Evolutionary conservation across 1,139 yeast genomes (phyloP).

Genomic region (Yamadazyma mexicana): DNA sequence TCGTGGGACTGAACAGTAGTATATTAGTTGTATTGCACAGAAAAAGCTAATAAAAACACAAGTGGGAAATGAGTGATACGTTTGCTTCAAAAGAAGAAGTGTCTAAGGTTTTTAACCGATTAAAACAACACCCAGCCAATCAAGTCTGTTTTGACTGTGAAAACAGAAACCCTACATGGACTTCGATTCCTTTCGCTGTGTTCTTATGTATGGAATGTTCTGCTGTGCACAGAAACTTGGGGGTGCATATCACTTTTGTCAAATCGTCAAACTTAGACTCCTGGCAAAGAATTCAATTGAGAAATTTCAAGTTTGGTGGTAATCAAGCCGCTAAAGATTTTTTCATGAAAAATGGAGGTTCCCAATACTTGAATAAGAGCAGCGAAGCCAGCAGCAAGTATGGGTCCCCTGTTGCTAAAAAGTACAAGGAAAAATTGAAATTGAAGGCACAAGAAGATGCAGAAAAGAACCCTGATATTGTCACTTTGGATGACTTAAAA

Average conservation of each 20-base stretch:
- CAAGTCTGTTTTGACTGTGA: constrained; percentile 73
- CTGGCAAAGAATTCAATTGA: constrained; percentile 86
- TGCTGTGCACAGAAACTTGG: constrained; percentile 50
- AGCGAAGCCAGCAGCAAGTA: constrained; percentile 77
- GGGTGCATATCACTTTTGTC: constrained; percentile 59
- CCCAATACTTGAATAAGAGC: constrained; percentile 53
- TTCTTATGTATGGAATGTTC: constrained; percentile 50
- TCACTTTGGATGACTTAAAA: constrained; percentile 59
- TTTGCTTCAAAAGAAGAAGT: constrained; percentile 67
- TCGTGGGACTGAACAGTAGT: neutral
- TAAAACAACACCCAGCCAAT: constrained; percentile 69
- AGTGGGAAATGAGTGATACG: constrained; percentile 49
- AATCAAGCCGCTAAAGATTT: constrained; percentile 83
- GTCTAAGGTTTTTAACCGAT: constrained; percentile 53
- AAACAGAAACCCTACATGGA: constrained; percentile 54
- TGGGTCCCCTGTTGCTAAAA: constrained; percentile 72
- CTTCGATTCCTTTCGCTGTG: constrained; percentile 51
- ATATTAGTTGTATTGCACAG: too few relatives aligned
- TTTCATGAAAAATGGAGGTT: constrained; percentile 81
- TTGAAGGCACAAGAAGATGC: constrained; percentile 69
- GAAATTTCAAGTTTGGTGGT: constrained; percentile 92
- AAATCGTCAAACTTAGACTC: constrained; percentile 87
- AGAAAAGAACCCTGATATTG: constrained; percentile 62
- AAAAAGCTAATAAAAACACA: too few relatives aligned
- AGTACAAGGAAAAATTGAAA: constrained; percentile 77